phyloP scores from a whole-genome alignment of 371 early-diverging fungal genomes.

The Mortierella sp. region DNA sequence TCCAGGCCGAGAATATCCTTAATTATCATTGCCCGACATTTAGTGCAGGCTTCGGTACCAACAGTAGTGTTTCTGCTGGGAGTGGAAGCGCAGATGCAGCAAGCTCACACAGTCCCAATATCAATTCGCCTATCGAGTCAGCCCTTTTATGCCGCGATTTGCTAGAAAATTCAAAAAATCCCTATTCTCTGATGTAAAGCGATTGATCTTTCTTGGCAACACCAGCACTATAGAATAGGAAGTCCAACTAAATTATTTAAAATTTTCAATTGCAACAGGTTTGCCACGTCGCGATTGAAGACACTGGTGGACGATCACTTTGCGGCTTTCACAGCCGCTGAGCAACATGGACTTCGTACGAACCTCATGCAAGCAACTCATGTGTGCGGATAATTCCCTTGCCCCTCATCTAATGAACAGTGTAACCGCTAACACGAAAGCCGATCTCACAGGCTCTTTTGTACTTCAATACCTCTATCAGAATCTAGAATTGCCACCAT shows the following conservation, averaged over 20 bases:
- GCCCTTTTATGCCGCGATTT: slow-evolving; percentile 76
- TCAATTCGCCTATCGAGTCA: slow-evolving; percentile 79
- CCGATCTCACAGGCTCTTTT: slow-evolving; percentile 56
- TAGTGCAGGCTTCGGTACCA: slow-evolving; percentile 58
- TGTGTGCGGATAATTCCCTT: neutral
- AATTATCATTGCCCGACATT: slow-evolving; percentile 89
- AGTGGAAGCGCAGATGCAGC: slow-evolving; percentile 58
- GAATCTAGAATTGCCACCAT: slow-evolving; percentile 74
- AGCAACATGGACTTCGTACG: slow-evolving; percentile 53
- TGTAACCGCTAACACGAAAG: neutral
- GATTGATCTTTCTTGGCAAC: neutral
- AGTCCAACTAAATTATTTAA: neutral
- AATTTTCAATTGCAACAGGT: slow-evolving; percentile 41
- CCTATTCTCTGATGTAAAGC: slow-evolving; percentile 79
- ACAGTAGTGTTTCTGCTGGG: slow-evolving; percentile 60
- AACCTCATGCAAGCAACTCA: neutral
- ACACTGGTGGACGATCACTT: slow-evolving; percentile 80
- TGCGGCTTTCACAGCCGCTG: slow-evolving; percentile 68
- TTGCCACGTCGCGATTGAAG: slow-evolving; percentile 76
- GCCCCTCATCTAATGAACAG: neutral
- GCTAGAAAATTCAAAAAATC: slow-evolving; percentile 76
- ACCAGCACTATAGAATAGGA: neutral
- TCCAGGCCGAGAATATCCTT: slow-evolving; percentile 79
- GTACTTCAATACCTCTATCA: slow-evolving; percentile 76
- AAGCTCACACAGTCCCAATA: slow-evolving; percentile 46